Base-by-base conservation (phyloP, 495 filamentous ascomycete species). In the Hypoxylon fuscum region DNA sequence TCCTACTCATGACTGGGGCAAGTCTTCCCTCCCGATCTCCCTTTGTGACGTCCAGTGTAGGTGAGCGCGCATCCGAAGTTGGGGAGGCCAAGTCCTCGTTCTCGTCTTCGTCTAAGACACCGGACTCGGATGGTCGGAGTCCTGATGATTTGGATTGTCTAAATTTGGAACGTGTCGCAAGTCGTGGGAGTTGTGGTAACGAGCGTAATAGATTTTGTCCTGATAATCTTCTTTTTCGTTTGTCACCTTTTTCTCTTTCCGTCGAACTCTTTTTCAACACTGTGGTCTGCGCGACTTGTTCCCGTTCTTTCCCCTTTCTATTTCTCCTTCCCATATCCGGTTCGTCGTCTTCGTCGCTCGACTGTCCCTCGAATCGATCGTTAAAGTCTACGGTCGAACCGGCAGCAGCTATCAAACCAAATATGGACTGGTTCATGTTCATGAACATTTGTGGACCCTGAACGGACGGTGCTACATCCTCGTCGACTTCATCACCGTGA, bases 361-460 rank as follows among this genome's bases (percentile, higher is more conserved):
- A 89, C 35, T 85, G 85, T 23, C 87, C 88, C 62, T 95, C 90
- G 70, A 96, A 95, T 29, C 90, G 83, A 48, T 88, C 82, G 71
- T 88, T 86, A 70, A 94, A 91, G 70, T 94, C 88, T 17, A 87
- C 87, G 43, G 84, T 85, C 49, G 90, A 91, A 5, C 91, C 92
- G 34, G 92, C 92, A n/a, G 91, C 90, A 12, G 93, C 91, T 59
- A 98, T 93, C 75, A 98, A 83, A 48, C 92, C 93, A 74, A 97
- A 96, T 47, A 98, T 83, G 45, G 91, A 94, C 76, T 97, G 93
- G 74, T 97, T 94, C 90, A 96, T 90, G 62, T 91, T 90, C 79
- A 81, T 79, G 41, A 79, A 77, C 69, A 81, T 79, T 44, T 74
- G 71, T 6, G 79, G 72, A 20, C 70, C 73, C 48, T 80, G 78